phyloP scores from a whole-genome alignment of 805 yeast genomes.

The Monosporozyma aerobia region DNA sequence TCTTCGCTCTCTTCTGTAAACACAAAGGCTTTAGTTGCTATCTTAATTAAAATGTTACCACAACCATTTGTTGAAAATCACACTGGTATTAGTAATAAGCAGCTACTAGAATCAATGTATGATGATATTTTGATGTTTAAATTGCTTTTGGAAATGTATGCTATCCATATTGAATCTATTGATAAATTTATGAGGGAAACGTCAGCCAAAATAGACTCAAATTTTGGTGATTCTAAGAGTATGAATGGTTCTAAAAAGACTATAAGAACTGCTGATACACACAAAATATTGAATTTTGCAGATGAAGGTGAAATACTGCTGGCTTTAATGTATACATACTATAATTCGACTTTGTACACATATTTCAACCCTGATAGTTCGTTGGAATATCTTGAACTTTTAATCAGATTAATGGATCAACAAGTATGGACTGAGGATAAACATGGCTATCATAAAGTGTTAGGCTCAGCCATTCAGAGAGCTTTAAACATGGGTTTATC shows the following conservation, averaged over 20 bases:
- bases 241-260: neutral
- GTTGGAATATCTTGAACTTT: conserved; percentile 21
- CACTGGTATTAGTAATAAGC: conserved; percentile 13
- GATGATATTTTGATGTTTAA: conserved; percentile 19
- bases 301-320: conserved; percentile 18
- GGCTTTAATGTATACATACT: conserved; percentile 18
- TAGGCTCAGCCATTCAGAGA: conserved; percentile 17
- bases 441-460: conserved; percentile 16
- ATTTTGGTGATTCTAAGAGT: neutral
- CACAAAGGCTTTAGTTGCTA: conserved; percentile 5
- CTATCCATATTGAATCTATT: conserved; percentile 9
- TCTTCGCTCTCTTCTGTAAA: neutral
- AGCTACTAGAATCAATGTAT: conserved; percentile 10
- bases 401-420: conserved; percentile 17
- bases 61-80: conserved; percentile 17
- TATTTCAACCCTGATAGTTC: conserved; percentile 9
- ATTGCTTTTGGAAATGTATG: conserved; percentile 15
- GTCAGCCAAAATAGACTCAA: neutral
- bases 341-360: conserved; percentile 20
- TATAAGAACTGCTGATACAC: conserved; percentile 1
- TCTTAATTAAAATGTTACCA: conserved; percentile 17
- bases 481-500: conserved; percentile 22
- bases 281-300: conserved; percentile 11
- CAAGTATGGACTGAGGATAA: conserved; percentile 21
- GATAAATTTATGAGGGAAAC: conserved; percentile 13